These are phyloP conservation scores for Byssochlamys sp. DNA, from an alignment of 2,329 filamentous ascomycete species.

Conservation along the genomic window DNA sequence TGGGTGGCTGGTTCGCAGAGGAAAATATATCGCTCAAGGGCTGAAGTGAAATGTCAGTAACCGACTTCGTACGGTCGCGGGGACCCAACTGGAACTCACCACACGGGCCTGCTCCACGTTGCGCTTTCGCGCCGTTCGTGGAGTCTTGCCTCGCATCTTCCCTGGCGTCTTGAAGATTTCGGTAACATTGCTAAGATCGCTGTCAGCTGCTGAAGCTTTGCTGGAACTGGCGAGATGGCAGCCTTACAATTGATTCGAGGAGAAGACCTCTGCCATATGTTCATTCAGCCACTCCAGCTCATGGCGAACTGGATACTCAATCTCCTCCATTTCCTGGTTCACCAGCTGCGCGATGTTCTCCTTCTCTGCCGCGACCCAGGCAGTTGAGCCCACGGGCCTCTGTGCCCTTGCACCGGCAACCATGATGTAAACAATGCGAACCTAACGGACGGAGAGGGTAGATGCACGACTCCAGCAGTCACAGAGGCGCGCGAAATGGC, in stretches of 20 bases:
- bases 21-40: conserved; percentile 42
- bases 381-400: conserved; percentile 62
- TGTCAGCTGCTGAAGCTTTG: conserved; percentile 19
- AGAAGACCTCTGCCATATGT: conserved; percentile 92
- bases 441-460: not conserved
- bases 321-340: conserved; percentile 79
- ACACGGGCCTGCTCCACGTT: conserved; percentile 34
- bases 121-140: conserved; percentile 36
- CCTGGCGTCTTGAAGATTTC: conserved; percentile 76
- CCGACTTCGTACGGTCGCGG: conserved; percentile 1
- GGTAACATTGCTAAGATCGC: conserved; percentile 64
- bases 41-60: conserved; percentile 18
- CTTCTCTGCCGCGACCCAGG: conserved; percentile 81
- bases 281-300: conserved; percentile 98
- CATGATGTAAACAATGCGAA: conserved; percentile 32
- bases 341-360: conserved; percentile 66
- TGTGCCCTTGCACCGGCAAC: conserved; percentile 30
- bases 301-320: conserved; percentile 81
- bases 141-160: conserved; percentile 41
- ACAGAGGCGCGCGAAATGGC: not conserved
- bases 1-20: conserved; percentile 25
- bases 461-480: not conserved
- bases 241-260: conserved; percentile 67
- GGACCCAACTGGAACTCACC: conserved; percentile 24
- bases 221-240: conserved; percentile 5